Evolutionary conservation across 2,329 filamentous ascomycete species (phyloP), one percentile per base, ranked within the genome.

Genomic region (Aspergillus novofumigatus): DNA sequence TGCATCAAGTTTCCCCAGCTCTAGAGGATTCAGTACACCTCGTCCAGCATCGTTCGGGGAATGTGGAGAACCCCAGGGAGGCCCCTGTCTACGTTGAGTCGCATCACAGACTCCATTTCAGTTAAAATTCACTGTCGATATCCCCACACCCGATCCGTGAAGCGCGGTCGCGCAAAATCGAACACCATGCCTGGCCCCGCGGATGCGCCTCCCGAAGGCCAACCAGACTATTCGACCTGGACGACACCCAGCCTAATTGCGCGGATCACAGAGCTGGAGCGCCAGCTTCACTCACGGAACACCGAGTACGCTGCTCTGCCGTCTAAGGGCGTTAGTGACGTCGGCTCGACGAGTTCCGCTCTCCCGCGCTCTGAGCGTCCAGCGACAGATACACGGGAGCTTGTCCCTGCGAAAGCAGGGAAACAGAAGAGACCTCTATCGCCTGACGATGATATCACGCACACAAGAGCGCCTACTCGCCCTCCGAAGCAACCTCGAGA

Each of bases 221-320:
- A 60, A 41, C 59, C 68, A 41, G 76, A 81, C 64, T 92, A 92
- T 75, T 79, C 80, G 44, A 80, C 78, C 61, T 92, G 88, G 89
- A 86, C 83, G 54, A 86, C 84, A 60, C 80, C 85, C 42, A 84
- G 84, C 48, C 83, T 94, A 41, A 83, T 94, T 47, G 77, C 83
- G 62, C 83, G 88, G 44, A 85, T 95, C 49, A 82, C 79, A 17
- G 77, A 83, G 52, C 79, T 94, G 6, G 91, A 95, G 72, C 71
- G 78, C 4, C 82, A 90, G 67, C 75, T 92, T 14, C 80, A 82
- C 53, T 75, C 69, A n/a, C 78, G 80, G 48, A 80, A 76, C 25
- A 62, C 73, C 17, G 74, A 67, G 54, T 76, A 68, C 17, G 60
- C 65, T 9, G 48, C 61, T 17, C 20, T 60, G 3, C 53, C 62